Conservation (phyloP, 768 basidiomycete species). For the Leccinum variicolor region DNA sequence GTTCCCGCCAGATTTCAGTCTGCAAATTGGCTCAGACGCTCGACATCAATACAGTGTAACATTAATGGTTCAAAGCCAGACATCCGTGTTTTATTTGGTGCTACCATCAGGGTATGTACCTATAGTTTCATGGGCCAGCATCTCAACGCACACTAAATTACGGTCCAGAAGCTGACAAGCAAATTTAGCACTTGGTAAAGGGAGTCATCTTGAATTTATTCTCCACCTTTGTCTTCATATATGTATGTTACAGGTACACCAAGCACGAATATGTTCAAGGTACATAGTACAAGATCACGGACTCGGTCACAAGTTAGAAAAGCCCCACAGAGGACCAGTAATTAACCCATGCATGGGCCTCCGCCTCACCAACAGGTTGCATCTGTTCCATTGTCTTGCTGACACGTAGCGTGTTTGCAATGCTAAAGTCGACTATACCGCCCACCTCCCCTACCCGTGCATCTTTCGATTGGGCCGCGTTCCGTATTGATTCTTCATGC, state of each 20-base stretch:
- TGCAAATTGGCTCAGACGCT: no score
- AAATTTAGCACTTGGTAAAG: no score
- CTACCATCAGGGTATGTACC: neutral
- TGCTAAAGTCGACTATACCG: constrained; percentile 5
- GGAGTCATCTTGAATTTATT: neutral
- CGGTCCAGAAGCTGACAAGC: no score
- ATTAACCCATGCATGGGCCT: constrained; percentile 16
- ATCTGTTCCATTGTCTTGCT: constrained; percentile 14
- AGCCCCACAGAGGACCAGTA: constrained; percentile 20
- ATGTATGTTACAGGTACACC: no score
- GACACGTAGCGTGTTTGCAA: constrained; percentile 7
- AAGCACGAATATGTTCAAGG: no score
- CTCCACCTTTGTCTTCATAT: neutral
- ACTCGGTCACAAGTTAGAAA: constrained; percentile 1
- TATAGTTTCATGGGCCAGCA: no score
- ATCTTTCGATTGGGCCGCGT: neutral
- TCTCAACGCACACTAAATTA: neutral
- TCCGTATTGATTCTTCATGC: neutral
- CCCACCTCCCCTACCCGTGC: constrained; percentile 1
- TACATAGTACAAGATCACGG: neutral
- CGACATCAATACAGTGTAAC: no score
- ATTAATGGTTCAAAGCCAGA: no score
- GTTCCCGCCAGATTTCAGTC: no score
- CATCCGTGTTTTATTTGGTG: no score
- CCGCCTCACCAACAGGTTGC: constrained; percentile 9